These are phyloP conservation scores for Corymbia maculata DNA, from an alignment of 345 rosid species.

Conservation along the genomic window DNA sequence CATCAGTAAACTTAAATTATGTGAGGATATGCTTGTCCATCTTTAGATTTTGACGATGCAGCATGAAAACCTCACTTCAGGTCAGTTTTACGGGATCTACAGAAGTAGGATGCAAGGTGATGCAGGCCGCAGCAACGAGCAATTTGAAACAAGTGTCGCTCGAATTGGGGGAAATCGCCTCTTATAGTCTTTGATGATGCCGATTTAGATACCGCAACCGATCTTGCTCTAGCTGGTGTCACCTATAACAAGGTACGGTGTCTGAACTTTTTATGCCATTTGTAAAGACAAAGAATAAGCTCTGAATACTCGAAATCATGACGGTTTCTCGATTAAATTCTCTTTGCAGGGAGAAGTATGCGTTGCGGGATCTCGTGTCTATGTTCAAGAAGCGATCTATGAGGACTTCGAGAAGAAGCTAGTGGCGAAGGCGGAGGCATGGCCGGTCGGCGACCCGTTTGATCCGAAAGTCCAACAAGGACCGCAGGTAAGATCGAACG, in stretches of 20 bases:
- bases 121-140: constrained; percentile 66
- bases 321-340: neutral
- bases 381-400: constrained; percentile 70
- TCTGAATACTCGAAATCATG: neutral
- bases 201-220: constrained; percentile 41
- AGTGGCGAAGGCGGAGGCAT: constrained; percentile 40
- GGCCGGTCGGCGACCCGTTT: constrained; percentile 71
- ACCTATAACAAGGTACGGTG: constrained; percentile 38
- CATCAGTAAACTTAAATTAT: accelerated
- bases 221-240: constrained; percentile 41
- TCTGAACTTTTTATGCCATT: neutral
- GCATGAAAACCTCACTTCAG: constrained; percentile 9
- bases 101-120: constrained; percentile 51
- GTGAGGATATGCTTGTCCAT: neutral
- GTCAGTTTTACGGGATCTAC: constrained; percentile 86
- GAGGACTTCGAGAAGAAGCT: constrained; percentile 41
- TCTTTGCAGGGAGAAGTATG: constrained; percentile 62
- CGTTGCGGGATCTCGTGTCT: constrained; percentile 66
- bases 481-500: constrained; percentile 47
- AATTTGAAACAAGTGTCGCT: constrained; percentile 64
- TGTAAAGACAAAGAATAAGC: neutral
- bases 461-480: constrained; percentile 38
- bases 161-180: constrained; percentile 85
- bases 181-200: constrained; percentile 74
- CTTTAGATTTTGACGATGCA: neutral